A percentile compares a stretch with the other conserved stretches of the same genome.
phyloP scores from a whole-genome alignment of 768 basidiomycete species.

The Amanita subjunquillea region DNA sequence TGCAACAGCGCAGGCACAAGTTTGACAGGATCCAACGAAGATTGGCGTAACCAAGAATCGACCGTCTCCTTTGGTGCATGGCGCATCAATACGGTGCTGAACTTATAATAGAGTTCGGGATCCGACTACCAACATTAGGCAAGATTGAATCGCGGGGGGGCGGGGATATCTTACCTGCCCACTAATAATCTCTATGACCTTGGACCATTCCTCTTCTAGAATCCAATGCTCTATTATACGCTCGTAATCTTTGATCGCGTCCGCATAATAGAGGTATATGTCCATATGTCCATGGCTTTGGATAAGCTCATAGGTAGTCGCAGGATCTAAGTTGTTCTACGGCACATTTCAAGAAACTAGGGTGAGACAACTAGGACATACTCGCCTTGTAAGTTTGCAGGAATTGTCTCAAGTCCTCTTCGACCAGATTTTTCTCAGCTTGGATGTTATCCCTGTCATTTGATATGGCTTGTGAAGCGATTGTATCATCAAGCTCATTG shows the following conservation, averaged over 20 bases:
- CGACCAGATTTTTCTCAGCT: slow-evolving; percentile 70
- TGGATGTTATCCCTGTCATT: slow-evolving; percentile 80
- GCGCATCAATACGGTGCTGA: slow-evolving; percentile 79
- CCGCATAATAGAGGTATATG: slow-evolving; percentile 86
- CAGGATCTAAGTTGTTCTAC: slow-evolving; percentile 74
- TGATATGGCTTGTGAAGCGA: slow-evolving; percentile 75
- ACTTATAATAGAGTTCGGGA: slow-evolving; percentile 86
- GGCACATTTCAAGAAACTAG: neutral
- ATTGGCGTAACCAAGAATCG: slow-evolving; percentile 84
- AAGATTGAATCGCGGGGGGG: neutral
- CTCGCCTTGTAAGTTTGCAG: slow-evolving; percentile 87
- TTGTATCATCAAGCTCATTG: slow-evolving; percentile 89
- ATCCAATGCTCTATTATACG: slow-evolving; percentile 90
- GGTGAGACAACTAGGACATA: neutral
- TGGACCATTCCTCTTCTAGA: slow-evolving; percentile 83
- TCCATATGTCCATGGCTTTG: slow-evolving; percentile 89
- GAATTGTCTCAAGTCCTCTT: slow-evolving; percentile 90
- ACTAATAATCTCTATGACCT: slow-evolving; percentile 84
- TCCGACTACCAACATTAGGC: slow-evolving; percentile 40
- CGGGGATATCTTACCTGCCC: slow-evolving; percentile 62
- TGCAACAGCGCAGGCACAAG: slow-evolving; percentile 86
- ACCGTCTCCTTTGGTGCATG: slow-evolving; percentile 84
- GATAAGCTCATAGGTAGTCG: slow-evolving; percentile 87
- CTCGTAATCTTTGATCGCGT: slow-evolving; percentile 67
- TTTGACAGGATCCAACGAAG: slow-evolving; percentile 68